Evolutionary conservation across 2,329 filamentous ascomycete species (phyloP), one percentile per base, ranked within the genome.

Genomic region (Raffaelea deltoideospora): DNA sequence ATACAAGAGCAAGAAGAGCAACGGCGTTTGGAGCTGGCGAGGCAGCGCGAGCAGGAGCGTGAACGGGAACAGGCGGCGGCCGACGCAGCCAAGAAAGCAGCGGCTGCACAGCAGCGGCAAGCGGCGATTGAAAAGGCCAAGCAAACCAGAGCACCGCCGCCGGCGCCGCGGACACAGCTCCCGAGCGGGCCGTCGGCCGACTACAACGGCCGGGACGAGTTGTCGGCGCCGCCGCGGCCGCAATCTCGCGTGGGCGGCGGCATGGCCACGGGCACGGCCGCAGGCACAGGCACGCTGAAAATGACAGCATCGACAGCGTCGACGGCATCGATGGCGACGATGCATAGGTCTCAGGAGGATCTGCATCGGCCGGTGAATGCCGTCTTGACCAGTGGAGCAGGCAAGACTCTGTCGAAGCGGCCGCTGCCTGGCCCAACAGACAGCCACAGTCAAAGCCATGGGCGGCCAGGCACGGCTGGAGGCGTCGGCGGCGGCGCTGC

Each of bases 381-480:
- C 11, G 51, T 62, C 17, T 59, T 77, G 33, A 68, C 72, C 11
- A 67, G 10, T 26, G 8, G 71, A 35, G 77, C 79, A 29, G 70
- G 74, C 23, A 86, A 86, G 49, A 76, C 81, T 43, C 66, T 76
- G 10, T 63, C 75, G 3, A 95, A 95, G 61, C 72, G 87, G 43
- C 68, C 74, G 10, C 64, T 86, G 35, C 76, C 77, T 3, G 35
- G 17, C 10, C 33, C 33, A 1, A 23, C 31, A 3, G 39, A 43
- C 20, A 29, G 20, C 13, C 35, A 32, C 17, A 37, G 37, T 21
- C 41, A 41, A 13, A 32, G 19, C 31, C 33, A 35, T 18, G 29
- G 29, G 14, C 37, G 43, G n/a, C 32, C 41, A 3, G 37, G 36
- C 9, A 36, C 36, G 8, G 36, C 31, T 11, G 28, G 37, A 4